Percentiles rank a stretch among this genome's conserved stretches.
phyloP scores from a whole-genome alignment of 306 rosid genomes.

The Glycine latifolia region DNA sequence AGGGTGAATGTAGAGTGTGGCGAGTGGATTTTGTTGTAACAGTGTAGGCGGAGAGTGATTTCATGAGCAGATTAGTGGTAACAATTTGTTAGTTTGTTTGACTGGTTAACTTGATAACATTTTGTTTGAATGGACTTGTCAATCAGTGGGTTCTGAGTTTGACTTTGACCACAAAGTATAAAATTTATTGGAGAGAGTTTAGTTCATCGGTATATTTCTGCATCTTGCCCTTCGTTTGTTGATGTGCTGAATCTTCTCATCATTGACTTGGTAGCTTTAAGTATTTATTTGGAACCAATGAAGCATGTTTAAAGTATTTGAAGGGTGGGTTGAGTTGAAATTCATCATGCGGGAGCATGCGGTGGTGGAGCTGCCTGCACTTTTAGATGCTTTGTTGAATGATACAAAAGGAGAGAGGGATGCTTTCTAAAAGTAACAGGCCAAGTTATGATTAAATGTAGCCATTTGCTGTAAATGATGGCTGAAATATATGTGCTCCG shows the following conservation, averaged over 20 bases:
- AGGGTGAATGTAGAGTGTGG: neutral
- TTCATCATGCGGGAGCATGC: neutral
- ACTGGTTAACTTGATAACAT: neutral
- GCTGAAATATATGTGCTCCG: neutral
- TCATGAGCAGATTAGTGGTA: neutral
- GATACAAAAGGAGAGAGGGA: neutral
- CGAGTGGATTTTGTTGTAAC: slow-evolving; percentile 10
- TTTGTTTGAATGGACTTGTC: neutral
- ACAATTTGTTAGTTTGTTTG: neutral
- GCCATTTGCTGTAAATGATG: neutral
- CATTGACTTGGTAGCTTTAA: neutral
- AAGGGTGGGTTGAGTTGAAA: slow-evolving; percentile 23
- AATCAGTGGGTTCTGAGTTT: slow-evolving; percentile 26
- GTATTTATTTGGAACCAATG: neutral
- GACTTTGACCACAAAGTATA: slow-evolving; percentile 5
- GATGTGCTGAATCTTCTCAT: slow-evolving; percentile 11
- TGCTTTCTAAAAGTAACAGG: neutral
- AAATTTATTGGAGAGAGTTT: neutral
- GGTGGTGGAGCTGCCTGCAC: slow-evolving; percentile 1
- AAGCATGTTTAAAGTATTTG: neutral
- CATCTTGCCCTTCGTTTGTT: neutral
- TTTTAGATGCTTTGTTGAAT: slow-evolving; percentile 2
- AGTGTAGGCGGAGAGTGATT: slow-evolving; percentile 39
- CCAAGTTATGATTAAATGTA: neutral
- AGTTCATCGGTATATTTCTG: neutral